Base-by-base conservation (phyloP, 2,329 filamentous ascomycete genomes). In the Fusarium continuum region DNA sequence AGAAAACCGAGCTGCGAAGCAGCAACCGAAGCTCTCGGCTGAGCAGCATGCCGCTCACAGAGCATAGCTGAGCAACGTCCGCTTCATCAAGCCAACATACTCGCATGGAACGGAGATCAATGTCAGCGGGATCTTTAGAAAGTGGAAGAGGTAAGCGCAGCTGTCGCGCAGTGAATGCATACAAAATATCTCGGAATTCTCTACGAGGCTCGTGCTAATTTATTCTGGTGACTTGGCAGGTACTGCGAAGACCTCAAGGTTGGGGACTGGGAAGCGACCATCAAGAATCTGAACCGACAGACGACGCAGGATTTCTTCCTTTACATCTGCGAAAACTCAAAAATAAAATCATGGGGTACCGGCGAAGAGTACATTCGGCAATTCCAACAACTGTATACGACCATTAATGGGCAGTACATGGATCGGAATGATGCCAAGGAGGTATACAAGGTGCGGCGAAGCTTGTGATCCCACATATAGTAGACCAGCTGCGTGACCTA, bases 271-370 rank as follows among this genome's bases (percentile, higher is more conserved):
- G 39, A 60, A 43, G 57, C 31, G 19, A 67, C 49, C 8, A 44
- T 71, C 16, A 4, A 62, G 48, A 58, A 63, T 29, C 29, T 71
- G 9, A 44, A 45, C 32, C 43, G 51, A n/a, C 41, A 44, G 44
- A 69, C 28, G 23, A 68, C 32, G 14, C 55, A 71, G 43, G 70
- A 72, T 46, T 73, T 74, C 51, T 48, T 74, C 39, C 51, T 70
- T 8, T 65, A 59, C 16, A 45, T 74, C 6, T 69, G 49, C 23
- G 49, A 68, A 38, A 51, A 38, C 14, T 69, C 58, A 14, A 72
- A 65, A 19, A 68, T 72, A 29, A 66, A 32, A 34, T 73, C 58
- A 16, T 69, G 32, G 49, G 66, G 67, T 14, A 67, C 44, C 5
- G 55, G 45, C 22, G 4, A 67, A 10, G 60, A 67, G 34, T 74